Evolutionary conservation across 2,329 filamentous ascomycete genomes (phyloP), one percentile per base, ranked within the genome.

Genomic region (Aspergillus thermomutatus): DNA sequence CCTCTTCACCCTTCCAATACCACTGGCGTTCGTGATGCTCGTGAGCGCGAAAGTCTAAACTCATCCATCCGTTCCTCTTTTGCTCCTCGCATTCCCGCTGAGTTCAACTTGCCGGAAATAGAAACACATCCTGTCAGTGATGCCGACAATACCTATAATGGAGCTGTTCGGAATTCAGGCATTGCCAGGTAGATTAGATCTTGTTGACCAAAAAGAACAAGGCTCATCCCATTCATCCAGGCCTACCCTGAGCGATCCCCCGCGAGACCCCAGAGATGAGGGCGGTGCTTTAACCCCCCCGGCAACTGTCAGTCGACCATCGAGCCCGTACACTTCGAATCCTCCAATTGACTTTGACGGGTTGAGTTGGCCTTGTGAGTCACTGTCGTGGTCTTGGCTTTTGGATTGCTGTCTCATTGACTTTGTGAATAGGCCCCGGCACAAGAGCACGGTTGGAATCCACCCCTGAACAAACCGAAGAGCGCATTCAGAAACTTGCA

Each of bases 31-130:
- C 76, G 80, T 56, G 84, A 81, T 66, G 76, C 76, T 46, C 76
- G 79, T 63, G 84, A 87, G 66, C 75, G 83, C 31, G 83, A 87
- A 53, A 81, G 74, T 55, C 77, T 86, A 53, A 82, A 80, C 64
- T 79, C 82, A 19, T 82, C 84, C 25, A 87, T 87, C 58, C 75
- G 81, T 62, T 80, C 79, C 6, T 86, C 83, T 14, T 84, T 84
- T 69, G 75, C 76, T 31, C 76, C 72, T 26, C 69, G 71, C 52
- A 60, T 69, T 28, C 70, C 72, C 21, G 59, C 63, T 27, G 68
- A 70, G 49, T 70, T 74, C 27, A 64, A 71, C 21, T 46, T 66
- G 37, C 51, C 62, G 11, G 67, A 64, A 40, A 61, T 57, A 28
- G 54, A 34, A 34, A 55, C 59, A 9, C 56, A 60, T 21, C 51